Base-by-base conservation (phyloP, 495 filamentous ascomycete species). In the Poronia punctata region DNA sequence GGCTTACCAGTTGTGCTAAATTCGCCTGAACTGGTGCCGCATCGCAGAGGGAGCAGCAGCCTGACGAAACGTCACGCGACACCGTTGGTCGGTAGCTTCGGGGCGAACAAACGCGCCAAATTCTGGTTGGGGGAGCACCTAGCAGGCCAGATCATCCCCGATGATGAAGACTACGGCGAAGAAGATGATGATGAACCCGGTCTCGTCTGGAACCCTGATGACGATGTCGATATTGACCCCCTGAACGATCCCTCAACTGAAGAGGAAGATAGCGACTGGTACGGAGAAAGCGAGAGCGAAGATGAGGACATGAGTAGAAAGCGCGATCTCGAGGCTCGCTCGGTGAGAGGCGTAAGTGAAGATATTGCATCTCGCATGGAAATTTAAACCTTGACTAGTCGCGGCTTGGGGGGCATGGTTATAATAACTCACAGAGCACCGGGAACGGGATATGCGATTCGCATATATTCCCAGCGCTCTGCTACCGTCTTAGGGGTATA, bases 1-100 rank as follows among this genome's bases (percentile, higher is more conserved):
- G 88, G 86, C 7, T 72, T 95, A 24, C 88, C 86, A 6, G 79
- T 84, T 7, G 73, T 94, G 42, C 83, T 90, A 30, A 77, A 89
- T 54, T 83, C 79, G 74, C 56, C 68, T 80, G 43, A 63, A 48
- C 30, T 48, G 54, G 40, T 41, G 38, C 43, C 55, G 46, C 37
- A 50, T 29, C 25, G 53, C 29, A 40, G 56, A 21, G 53, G 45
- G 16, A 53, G 53, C 35, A 48, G 38, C 16, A 48, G 70, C 23
- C 39, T 74, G 14, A 68, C 70, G 3, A 59, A 56, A 20, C 55
- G 55, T n/a, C 40, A 53, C 27, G 52, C 52, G 1, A 6, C 38
- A 7, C 46, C 52, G 1, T 34, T 56, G 18, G 41, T 46, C 2
- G 67, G 74, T 0, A 54, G 53, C 40, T 25, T 50, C 2, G 44